These are phyloP conservation scores for Alternaria brassicicola DNA, from an alignment of 2,329 filamentous ascomycete genomes.

Conservation along the genomic window DNA sequence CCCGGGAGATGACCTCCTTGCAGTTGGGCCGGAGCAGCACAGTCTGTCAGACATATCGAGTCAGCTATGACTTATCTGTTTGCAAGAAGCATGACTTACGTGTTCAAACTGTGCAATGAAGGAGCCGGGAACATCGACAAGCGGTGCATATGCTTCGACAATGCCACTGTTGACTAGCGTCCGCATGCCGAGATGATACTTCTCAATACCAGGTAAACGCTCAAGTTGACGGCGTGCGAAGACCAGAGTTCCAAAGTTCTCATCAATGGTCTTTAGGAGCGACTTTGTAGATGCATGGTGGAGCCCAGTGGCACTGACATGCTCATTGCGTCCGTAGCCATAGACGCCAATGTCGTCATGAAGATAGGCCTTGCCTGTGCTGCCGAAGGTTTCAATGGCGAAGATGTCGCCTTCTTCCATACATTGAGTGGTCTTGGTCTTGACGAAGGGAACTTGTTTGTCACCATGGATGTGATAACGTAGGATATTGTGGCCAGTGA, in stretches of 20 bases:
- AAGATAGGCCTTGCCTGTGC: constrained; percentile 84
- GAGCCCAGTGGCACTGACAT: constrained; percentile 73
- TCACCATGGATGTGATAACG: constrained; percentile 89
- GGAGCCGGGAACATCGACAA: constrained; percentile 88
- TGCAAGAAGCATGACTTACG: constrained; percentile 61
- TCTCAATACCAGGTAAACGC: constrained; percentile 78
- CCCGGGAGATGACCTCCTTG: constrained; percentile 86
- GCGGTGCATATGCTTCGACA: constrained; percentile 85
- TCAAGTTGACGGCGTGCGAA: constrained; percentile 90
- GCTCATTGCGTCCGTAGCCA: constrained; percentile 71
- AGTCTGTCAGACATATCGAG: constrained; percentile 28
- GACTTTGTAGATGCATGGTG: constrained; percentile 80
- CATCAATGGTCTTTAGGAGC: constrained; percentile 84
- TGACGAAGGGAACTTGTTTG: constrained; percentile 92
- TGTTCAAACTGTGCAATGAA: constrained; percentile 96
- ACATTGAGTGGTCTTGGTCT: constrained; percentile 81
- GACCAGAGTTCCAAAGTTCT: constrained; percentile 90
- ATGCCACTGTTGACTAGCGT: constrained; percentile 80
- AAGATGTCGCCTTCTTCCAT: constrained; percentile 98
- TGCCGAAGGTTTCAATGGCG: constrained; percentile 95
- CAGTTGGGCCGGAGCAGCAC: constrained; percentile 54
- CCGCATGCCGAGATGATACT: constrained; percentile 89
- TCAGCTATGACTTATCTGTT: neutral
- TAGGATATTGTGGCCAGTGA: constrained; percentile 90
- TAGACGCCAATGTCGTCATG: constrained; percentile 71